phyloP scores from a whole-genome alignment of 176 grass and related monocot genomes.

The Avena atlantica region DNA sequence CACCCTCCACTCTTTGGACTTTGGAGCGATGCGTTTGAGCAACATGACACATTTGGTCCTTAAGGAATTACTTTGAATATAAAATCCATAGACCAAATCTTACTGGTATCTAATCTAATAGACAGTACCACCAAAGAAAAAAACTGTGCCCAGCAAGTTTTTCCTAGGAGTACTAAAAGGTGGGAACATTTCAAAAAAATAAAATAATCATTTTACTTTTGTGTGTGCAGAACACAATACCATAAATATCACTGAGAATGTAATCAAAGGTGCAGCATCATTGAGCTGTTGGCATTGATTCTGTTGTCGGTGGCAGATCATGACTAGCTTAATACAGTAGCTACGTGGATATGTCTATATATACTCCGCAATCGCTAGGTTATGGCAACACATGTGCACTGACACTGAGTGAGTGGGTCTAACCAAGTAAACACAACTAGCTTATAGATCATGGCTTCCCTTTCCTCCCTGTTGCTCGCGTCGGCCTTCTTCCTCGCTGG shows the following conservation, averaged over 20 bases:
- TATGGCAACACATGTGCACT: background rate
- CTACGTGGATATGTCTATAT: background rate
- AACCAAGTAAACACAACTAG: background rate
- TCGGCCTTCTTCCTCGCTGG: background rate
- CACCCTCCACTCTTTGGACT: background rate
- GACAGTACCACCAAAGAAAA: background rate
- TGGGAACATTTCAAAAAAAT: background rate
- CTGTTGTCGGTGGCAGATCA: background rate
- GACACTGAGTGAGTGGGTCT: background rate
- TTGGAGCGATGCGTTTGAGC: background rate
- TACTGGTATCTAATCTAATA: background rate
- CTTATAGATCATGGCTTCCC: slow-evolving; percentile 20
- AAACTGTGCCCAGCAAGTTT: background rate
- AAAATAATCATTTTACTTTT: background rate
- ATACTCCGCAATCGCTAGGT: background rate
- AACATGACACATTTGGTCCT: background rate
- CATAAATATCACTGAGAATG: background rate
- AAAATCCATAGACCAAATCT: background rate
- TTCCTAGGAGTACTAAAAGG: background rate
- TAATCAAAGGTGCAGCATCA: background rate
- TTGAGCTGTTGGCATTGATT: background rate
- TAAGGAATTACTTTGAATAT: background rate
- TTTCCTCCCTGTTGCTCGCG: slow-evolving; percentile 1
- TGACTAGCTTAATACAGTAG: too few relatives aligned
- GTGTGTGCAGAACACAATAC: background rate